Base-by-base conservation (phyloP, 75 land plant genomes). In the Cryptomeria japonica region DNA sequence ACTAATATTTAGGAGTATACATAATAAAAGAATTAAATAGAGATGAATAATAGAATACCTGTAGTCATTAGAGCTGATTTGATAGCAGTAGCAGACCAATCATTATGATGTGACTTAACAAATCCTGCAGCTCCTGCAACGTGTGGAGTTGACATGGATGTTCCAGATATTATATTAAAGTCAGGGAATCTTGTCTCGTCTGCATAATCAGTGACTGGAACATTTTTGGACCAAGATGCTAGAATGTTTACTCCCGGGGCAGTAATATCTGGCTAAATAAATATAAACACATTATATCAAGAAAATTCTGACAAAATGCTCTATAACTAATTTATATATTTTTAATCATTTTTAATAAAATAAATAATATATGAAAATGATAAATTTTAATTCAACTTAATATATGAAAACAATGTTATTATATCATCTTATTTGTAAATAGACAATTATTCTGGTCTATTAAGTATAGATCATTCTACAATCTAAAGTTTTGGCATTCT, bases 201-300 rank as follows among this genome's bases (percentile, higher is more conserved):
- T 12, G 11, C 19, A 3, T 51, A 2, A 76, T 34, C 87, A 1
- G 94, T 90, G 0, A 89, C 44, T n/a, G 91, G 32, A 49, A 68
- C 53, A 85, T 86, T 4, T 14, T 89, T 90, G 10, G 92, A 87
- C 87, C 90, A 91, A 22, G 92, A 84, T 15, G 95, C 95, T 34
- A 94, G 55, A 32, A 94, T 92, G 56, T 93, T 87, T 39, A 92
- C 87, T 0, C 96, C 96, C 0, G 95, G 95, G 31, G 94, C 95
- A 53, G 93, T 79, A 83, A 94, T 91, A 77, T 94, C 95, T 38
- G 95, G 96, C 92, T 95, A 3, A 88, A 6, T 25, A 68, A 6
- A 68, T 9, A 68, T 68, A 31, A 6, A 34, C 6, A 73, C 3
- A 73, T 11, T 77, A 83, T 34, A 41, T 83, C 10, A 41, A 37